Evolutionary conservation across 345 rosid genomes (phyloP), one percentile per base, ranked within the genome.

Genomic region (Erucastrum elatum): DNA sequence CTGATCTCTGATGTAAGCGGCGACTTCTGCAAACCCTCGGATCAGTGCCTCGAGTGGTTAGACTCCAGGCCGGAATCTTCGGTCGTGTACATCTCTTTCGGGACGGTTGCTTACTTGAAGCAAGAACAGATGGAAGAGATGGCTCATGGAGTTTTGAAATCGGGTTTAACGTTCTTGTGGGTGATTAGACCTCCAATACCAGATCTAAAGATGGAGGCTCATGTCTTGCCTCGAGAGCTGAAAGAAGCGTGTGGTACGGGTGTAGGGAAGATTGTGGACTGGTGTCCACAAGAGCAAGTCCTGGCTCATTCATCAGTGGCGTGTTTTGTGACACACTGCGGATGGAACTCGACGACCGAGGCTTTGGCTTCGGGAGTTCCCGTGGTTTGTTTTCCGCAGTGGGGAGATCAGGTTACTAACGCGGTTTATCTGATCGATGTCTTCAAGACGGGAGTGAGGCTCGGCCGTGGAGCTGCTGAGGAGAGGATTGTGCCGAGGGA

Each of bases 321-420:
- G 2, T 77, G 84, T 68, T 82, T 77, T 27, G 39, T 82, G 13
- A 82, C 75, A 0, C 82, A 82, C 41, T 77, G 84, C 56, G 82
- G 82, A 27, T 82, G 84, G 81, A 77, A 73, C 21, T 82, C 95
- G 3, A 79, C 94, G 0, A 84, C 90, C 86, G 97, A 93, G 78
- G 83, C 96, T 11, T 65, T 94, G 17, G 17, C 92, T 1, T 87
- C 83, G 0, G 97, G 96, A 0, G 70, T 88, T 77, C 98, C 96
- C 0, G 83, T 90, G 41, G 77, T 91, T 49, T 87, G 90, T 8
- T 91, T 80, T 72, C 96, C 97, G 4, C 92, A 81, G 71, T 91
- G 96, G 97, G 94, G 93, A 7, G 98, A 93, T 82, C 97, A 91
- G 70, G 97, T 88, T 15, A 88, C 95, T 0, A 60, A 91, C 37